Evolutionary conservation across 768 basidiomycete species (phyloP).

Genomic region (Mycena alexandri): DNA sequence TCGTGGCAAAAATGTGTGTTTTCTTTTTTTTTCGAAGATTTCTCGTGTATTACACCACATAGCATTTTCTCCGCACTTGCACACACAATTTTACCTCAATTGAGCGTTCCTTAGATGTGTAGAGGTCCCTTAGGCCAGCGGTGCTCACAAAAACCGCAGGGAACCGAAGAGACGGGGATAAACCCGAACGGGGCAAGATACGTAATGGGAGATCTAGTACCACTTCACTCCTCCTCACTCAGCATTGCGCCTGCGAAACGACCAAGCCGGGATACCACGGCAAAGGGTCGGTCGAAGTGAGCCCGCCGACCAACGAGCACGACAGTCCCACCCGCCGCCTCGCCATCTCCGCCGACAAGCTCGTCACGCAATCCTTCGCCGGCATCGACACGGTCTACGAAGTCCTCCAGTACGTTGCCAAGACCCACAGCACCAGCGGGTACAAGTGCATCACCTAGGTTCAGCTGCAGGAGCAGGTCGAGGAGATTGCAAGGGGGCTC

Average conservation of each 20-base stretch:
- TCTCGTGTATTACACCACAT: too few relatives aligned
- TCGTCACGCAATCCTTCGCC: slow-evolving; percentile 75
- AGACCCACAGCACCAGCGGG: slow-evolving; percentile 81
- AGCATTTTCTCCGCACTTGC: too few relatives aligned
- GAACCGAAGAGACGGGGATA: too few relatives aligned
- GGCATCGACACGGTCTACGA: slow-evolving; percentile 89
- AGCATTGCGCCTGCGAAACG: slow-evolving; percentile 43
- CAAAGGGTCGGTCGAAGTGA: slow-evolving; percentile 74
- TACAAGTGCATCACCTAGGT: slow-evolving; percentile 86
- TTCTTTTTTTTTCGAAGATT: too few relatives aligned
- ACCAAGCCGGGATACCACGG: slow-evolving; percentile 64
- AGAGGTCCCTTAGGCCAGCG: too few relatives aligned
- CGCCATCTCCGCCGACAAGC: slow-evolving; percentile 64
- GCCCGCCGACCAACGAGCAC: slow-evolving; percentile 54
- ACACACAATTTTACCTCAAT: too few relatives aligned
- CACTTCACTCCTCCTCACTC: too few relatives aligned
- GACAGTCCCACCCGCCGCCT: slow-evolving; percentile 72
- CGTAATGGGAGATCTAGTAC: too few relatives aligned
- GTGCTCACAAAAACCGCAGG: too few relatives aligned
- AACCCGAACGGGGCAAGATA: too few relatives aligned
- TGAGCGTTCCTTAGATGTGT: too few relatives aligned
- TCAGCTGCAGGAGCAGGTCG: slow-evolving; percentile 74
- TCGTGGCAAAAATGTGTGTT: too few relatives aligned
- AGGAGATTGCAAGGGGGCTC: slow-evolving; percentile 78
- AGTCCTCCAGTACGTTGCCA: slow-evolving; percentile 78